Conservation (phyloP, 1,284 basidiomycete genomes). For the Agaricales sp. region DNA sequence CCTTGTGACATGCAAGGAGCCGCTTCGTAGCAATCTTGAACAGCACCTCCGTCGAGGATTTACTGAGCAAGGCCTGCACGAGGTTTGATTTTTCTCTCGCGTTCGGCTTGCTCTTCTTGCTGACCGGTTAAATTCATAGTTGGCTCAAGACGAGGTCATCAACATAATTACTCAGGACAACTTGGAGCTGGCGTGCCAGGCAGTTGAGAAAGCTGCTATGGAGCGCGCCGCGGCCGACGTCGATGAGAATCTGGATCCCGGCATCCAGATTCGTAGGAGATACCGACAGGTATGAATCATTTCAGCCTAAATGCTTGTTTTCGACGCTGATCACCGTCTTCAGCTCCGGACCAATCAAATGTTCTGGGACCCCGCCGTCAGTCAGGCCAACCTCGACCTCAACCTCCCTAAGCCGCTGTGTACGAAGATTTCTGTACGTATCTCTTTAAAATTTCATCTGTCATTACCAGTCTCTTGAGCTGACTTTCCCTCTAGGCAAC, state of each 20-base stretch:
- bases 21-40: slow-evolving; percentile 88
- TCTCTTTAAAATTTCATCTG: slow-evolving; percentile 4
- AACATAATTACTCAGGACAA: slow-evolving; percentile 87
- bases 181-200: slow-evolving; percentile 86
- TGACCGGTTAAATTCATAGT: slow-evolving; percentile 26
- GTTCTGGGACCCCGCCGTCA: slow-evolving; percentile 81
- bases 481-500: slow-evolving; percentile 23
- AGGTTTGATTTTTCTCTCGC: slow-evolving; percentile 34
- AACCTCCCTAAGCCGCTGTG: slow-evolving; percentile 85
- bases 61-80: slow-evolving; percentile 79
- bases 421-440: slow-evolving; percentile 92
- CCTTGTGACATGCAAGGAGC: slow-evolving; percentile 97
- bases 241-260: slow-evolving; percentile 78
- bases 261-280: slow-evolving; percentile 79
- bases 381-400: slow-evolving; percentile 66
- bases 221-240: slow-evolving; percentile 94
- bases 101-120: slow-evolving; percentile 2
- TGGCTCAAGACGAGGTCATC: slow-evolving; percentile 63
- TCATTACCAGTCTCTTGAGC: slow-evolving; percentile 6
- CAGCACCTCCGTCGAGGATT: slow-evolving; percentile 79
- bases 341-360: slow-evolving; percentile 60
- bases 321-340: slow-evolving; percentile 4
- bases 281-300: slow-evolving; percentile 64
- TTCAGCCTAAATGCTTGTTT: slow-evolving; percentile 8
- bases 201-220: slow-evolving; percentile 97